A percentile compares a stretch with the other conserved stretches of the same genome.
Conservation (phyloP, 176 grass and related monocot genomes). For the Elymus sibiricus region DNA sequence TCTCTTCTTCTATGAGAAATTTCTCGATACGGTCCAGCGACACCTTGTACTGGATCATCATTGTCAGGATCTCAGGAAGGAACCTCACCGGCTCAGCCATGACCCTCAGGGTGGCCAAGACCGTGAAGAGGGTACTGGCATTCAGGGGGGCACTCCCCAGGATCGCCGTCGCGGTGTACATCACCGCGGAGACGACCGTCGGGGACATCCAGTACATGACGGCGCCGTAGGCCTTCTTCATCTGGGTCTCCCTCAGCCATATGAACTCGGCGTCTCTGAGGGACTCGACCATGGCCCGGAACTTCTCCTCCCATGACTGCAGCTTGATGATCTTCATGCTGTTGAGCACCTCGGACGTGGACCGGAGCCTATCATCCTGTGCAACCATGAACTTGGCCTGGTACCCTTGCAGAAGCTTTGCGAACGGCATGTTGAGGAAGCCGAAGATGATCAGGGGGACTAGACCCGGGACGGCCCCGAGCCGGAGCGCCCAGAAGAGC, state of each 20-base stretch:
- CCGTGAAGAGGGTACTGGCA: constrained; percentile 78
- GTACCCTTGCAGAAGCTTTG: constrained; percentile 63
- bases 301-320: constrained; percentile 86
- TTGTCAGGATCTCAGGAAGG: constrained; percentile 73
- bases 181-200: constrained; percentile 68
- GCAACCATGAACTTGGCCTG: constrained; percentile 85
- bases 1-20: constrained; percentile 87
- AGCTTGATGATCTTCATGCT: constrained; percentile 99
- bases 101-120: constrained; percentile 65
- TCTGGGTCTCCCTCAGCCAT: constrained; percentile 68
- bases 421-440: constrained; percentile 76
- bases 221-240: constrained; percentile 75
- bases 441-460: constrained; percentile 70
- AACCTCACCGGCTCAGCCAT: constrained; percentile 89
- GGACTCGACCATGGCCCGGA: constrained; percentile 40
- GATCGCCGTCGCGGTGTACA: constrained; percentile 59
- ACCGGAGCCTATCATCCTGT: constrained; percentile 70
- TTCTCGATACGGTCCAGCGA: constrained; percentile 71
- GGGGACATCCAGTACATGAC: constrained; percentile 86
- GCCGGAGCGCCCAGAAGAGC: constrained; percentile 69
- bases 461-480: constrained; percentile 72
- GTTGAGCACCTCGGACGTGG: constrained; percentile 78
- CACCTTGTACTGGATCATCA: constrained; percentile 89
- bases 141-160: constrained; percentile 65
- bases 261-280: constrained; percentile 76